These are phyloP conservation scores for Angomonas deanei DNA, from an alignment of 208 protist species.

Conservation along the genomic window DNA sequence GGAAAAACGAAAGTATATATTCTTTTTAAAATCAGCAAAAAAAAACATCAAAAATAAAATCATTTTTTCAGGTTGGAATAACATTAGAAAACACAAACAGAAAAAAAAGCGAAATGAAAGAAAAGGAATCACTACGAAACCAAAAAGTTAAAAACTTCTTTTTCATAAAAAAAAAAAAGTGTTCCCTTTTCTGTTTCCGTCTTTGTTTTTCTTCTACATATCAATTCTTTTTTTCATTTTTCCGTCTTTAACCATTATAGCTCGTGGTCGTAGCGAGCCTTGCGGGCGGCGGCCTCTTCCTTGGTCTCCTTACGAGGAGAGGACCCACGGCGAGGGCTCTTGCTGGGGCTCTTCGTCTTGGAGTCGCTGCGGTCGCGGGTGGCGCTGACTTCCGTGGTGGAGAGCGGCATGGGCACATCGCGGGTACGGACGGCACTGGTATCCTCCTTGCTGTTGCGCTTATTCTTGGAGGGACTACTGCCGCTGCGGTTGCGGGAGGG, in stretches of 20 bases:
- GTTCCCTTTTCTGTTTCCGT: neutral
- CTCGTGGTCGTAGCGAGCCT: neutral
- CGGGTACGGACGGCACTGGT: too few species aligned
- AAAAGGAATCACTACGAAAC: neutral
- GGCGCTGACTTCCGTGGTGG: neutral
- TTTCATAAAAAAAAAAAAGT: too few species aligned
- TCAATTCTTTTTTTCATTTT: neutral
- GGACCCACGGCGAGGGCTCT: neutral
- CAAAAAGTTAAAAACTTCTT: too few species aligned
- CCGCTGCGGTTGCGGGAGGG: too few species aligned
- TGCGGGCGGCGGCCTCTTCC: neutral
- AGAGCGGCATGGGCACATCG: neutral
- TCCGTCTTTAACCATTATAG: neutral
- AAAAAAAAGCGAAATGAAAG: neutral
- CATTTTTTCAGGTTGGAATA: neutral
- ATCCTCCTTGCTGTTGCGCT: too few species aligned
- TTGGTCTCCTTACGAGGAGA: neutral
- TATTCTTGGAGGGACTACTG: too few species aligned
- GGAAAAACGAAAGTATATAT: neutral
- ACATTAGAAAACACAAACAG: constrained; percentile 5
- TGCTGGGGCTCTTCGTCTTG: neutral
- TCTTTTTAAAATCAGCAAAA: constrained; percentile 2
- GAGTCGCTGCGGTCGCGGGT: neutral
- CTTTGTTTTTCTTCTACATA: neutral
- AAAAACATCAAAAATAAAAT: constrained; percentile 9